phyloP scores from a whole-genome alignment of 169 alveolate genomes.

The Eimeria brunetti region DNA sequence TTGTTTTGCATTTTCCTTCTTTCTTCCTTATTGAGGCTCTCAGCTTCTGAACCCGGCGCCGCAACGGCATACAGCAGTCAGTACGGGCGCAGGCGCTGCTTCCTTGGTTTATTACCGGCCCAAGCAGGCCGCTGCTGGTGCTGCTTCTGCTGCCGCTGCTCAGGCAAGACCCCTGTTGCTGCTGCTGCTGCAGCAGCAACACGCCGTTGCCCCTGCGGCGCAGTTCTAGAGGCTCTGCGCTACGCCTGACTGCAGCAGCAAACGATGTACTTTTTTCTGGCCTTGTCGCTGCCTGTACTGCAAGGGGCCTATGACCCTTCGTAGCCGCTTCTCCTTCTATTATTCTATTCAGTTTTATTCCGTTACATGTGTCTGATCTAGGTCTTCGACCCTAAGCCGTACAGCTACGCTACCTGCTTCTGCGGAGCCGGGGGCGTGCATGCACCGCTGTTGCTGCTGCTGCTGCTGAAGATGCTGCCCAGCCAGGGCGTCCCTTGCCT shows the following conservation, averaged over 20 bases:
- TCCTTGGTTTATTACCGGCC: background rate
- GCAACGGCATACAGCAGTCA: background rate
- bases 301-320: background rate
- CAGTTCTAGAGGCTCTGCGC: background rate
- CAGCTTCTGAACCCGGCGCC: background rate
- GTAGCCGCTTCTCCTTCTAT: background rate
- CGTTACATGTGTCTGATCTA: background rate
- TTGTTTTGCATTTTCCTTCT: background rate
- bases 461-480: background rate
- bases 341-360: background rate
- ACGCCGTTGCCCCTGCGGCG: background rate
- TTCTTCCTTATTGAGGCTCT: background rate
- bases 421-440: background rate
- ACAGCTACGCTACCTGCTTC: background rate
- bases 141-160: background rate
- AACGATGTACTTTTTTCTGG: background rate
- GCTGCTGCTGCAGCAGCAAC: background rate
- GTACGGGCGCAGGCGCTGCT: background rate
- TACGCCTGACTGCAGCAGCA: background rate
- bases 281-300: background rate
- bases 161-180: background rate
- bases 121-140: background rate
- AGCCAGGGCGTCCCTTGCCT: background rate
- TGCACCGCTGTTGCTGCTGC: background rate
- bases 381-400: background rate